These are phyloP conservation scores for Leptographium lundbergii DNA, from an alignment of 2,329 filamentous ascomycete genomes.

Conservation along the genomic window DNA sequence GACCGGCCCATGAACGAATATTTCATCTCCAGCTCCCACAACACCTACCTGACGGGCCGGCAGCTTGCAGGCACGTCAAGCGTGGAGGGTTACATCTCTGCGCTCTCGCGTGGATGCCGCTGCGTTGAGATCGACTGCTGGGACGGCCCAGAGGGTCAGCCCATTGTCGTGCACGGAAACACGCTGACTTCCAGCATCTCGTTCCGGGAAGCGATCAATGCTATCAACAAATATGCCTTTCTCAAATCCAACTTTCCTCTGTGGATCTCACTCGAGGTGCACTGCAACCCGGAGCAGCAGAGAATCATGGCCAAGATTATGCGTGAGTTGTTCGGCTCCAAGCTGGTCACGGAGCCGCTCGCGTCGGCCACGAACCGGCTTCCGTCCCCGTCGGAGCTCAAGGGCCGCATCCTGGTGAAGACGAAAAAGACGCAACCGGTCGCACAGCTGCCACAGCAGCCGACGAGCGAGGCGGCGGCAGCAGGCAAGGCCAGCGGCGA, in stretches of 20 bases:
- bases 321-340: constrained; percentile 68
- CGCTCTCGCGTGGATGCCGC: constrained; percentile 77
- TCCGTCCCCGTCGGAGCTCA: constrained; percentile 77
- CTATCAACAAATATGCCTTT: constrained; percentile 93
- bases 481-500: constrained; percentile 7
- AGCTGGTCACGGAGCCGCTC: constrained; percentile 64
- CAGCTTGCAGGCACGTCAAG: constrained; percentile 86
- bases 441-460: constrained; percentile 1
- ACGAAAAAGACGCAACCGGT: constrained; percentile 65
- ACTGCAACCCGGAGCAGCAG: constrained; percentile 77
- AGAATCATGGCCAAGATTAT: constrained; percentile 81
- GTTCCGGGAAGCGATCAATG: constrained; percentile 83
- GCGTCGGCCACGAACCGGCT: constrained; percentile 55
- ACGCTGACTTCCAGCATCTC: constrained; percentile 81
- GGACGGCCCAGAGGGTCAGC: constrained; percentile 81
- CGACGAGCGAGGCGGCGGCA: constrained; percentile 14
- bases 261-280: constrained; percentile 91
- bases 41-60: constrained; percentile 86
- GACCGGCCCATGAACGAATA: constrained; percentile 90
- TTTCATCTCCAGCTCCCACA: constrained; percentile 96
- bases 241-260: constrained; percentile 75
- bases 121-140: constrained; percentile 98
- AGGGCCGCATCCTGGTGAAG: constrained; percentile 78
- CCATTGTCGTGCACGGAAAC: constrained; percentile 80
- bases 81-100: constrained; percentile 86